A percentile compares a stretch with the other conserved stretches of the same genome.
Conservation (phyloP, 176 grass and related monocot genomes). For the Chrysopogon serrulatus region DNA sequence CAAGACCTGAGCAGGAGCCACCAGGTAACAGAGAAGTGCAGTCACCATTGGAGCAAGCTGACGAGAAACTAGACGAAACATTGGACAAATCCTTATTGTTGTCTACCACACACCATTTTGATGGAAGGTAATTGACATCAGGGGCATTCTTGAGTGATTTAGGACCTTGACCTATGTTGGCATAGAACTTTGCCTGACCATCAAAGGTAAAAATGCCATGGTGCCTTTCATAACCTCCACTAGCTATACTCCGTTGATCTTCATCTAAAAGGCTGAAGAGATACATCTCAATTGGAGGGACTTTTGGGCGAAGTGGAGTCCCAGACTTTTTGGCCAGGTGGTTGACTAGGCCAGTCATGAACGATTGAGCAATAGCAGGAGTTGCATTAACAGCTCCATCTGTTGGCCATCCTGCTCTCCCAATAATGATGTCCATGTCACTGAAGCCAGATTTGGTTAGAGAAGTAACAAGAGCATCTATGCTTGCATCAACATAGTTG, state of each 20-base stretch:
- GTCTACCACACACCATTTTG: conserved; percentile 89
- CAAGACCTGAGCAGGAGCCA: conserved; percentile 63
- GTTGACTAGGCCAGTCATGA: conserved; percentile 72
- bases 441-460: conserved; percentile 69
- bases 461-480: conserved; percentile 78
- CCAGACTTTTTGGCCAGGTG: conserved; percentile 77
- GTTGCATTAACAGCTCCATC: conserved; percentile 92
- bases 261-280: conserved; percentile 85
- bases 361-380: conserved; percentile 55
- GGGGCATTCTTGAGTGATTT: conserved; percentile 54
- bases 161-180: conserved; percentile 78
- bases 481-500: conserved; percentile 82
- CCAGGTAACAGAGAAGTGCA: conserved; percentile 72
- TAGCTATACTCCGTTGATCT: conserved; percentile 45
- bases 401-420: conserved; percentile 87
- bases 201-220: conserved; percentile 95
- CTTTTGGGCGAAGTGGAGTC: conserved; percentile 76
- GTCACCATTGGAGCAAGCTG: conserved; percentile 69
- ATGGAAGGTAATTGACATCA: conserved; percentile 68
- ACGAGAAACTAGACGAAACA: conserved; percentile 48
- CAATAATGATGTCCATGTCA: conserved; percentile 71
- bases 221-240: conserved; percentile 74
- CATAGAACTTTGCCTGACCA: conserved; percentile 76
- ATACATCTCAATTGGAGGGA: conserved; percentile 59
- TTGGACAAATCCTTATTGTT: conserved; percentile 73